Evolutionary conservation across 352 stramenopile species (phyloP), one percentile per base, ranked within the genome.

Genomic region (Aphanomyces cochlioides): DNA sequence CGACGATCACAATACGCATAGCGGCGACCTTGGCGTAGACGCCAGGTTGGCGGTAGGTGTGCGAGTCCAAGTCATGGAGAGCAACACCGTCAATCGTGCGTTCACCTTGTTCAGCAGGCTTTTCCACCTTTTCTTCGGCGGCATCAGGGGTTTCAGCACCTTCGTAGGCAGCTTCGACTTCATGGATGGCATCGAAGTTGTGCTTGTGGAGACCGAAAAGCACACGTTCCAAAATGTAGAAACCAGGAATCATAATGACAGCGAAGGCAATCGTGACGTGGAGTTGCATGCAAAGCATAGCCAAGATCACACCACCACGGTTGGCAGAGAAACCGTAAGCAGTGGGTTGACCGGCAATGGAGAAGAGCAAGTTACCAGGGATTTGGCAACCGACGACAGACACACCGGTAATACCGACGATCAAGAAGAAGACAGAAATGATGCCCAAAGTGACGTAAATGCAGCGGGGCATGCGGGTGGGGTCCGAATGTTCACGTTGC

Each of bases 341-440:
- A 0, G 77, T 74, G 34, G 67, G 64, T 66, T 81, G 66, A 7
- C 77, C 77, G 7, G 53, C 74, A 12, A 78, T 90, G 67, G 87
- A 89, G 75, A 95, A 95, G 79, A 92, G 81, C 72, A 95, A 90
- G 78, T 74, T 74, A 41, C 63, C 63, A 21, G 69, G 48, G 7
- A 74, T 73, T 73, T 74, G 69, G 58, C 69, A 74, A 7, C 69
- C 69, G 40, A 74, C 69, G 7, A 38, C 57, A 13, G 37, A 72
- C 82, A 76, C 85, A 56, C 75, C 91, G 10, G 90, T 92, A 48
- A 76, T 69, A 56, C 75, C 76, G 8, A 90, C 69, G 37, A 79
- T 80, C 36, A 75, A 36, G 28, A 74, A 74, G 6, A 74, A 67
- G 37, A 66, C 53, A 15, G 69, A 73, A 12, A 74, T 47, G 15